A percentile compares a stretch with the other conserved stretches of the same genome.
phyloP scores from a whole-genome alignment of 352 stramenopile genomes.

The Salisapilia sapeloensis region DNA sequence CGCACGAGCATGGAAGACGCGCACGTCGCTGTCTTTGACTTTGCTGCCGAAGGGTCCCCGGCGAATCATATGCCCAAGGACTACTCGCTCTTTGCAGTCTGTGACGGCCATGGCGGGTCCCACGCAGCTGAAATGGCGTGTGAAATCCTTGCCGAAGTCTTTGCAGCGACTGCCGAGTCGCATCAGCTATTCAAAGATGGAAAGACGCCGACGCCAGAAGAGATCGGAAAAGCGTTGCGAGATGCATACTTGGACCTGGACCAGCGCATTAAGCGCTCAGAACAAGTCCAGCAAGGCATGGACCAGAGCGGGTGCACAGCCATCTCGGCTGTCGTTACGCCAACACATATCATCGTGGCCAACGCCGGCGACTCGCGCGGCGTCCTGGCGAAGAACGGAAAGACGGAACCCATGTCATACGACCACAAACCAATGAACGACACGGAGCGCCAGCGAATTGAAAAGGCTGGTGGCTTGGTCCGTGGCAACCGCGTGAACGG shows the following conservation, averaged over 20 bases:
- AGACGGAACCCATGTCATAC: constrained; percentile 59
- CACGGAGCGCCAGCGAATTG: constrained; percentile 41
- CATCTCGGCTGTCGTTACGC: constrained; percentile 50
- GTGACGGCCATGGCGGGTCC: constrained; percentile 57
- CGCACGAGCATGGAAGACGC: constrained; percentile 71
- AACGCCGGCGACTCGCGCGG: constrained; percentile 70
- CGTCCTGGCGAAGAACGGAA: constrained; percentile 31
- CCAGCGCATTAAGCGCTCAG: constrained; percentile 26
- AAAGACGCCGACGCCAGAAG: constrained; percentile 15
- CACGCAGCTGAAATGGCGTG: constrained; percentile 33
- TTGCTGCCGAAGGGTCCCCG: constrained; percentile 9
- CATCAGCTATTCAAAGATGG: constrained; percentile 6
- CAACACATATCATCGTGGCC: constrained; percentile 55
- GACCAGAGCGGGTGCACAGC: constrained; percentile 68
- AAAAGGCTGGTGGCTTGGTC: constrained; percentile 51
- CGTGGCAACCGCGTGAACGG: constrained; percentile 68
- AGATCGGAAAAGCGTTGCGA: constrained; percentile 35
- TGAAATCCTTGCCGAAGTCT: constrained; percentile 12
- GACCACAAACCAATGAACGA: constrained; percentile 88
- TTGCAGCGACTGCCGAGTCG: constrained; percentile 16
- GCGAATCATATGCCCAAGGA: constrained; percentile 13
- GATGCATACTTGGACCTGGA: constrained; percentile 57
- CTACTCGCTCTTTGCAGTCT: constrained; percentile 63
- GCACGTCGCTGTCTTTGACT: constrained; percentile 39
- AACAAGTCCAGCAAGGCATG: constrained; percentile 23